A percentile compares a stretch with the other conserved stretches of the same genome.
Evolutionary conservation across 2,329 filamentous ascomycete genomes (phyloP).

Genomic region (Delphinella strobiligena): DNA sequence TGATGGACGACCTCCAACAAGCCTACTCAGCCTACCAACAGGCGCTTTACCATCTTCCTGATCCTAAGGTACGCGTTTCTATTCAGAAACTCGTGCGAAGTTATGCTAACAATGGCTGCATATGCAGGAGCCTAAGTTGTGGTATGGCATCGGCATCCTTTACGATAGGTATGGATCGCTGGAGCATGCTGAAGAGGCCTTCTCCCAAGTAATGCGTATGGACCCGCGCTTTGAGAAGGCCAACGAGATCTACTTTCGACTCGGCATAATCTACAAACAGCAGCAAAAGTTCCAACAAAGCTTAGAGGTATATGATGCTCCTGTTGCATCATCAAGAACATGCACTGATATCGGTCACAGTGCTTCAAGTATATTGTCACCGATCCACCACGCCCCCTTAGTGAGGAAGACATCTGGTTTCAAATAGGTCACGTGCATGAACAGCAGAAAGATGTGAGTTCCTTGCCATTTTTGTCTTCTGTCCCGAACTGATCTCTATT

Average conservation of each 20-base stretch:
- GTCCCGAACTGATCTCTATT: slow-evolving; percentile 16
- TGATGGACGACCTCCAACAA: slow-evolving; percentile 97
- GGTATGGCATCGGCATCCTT: slow-evolving; percentile 96
- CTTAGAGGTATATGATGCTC: slow-evolving; percentile 56
- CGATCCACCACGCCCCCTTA: slow-evolving; percentile 81
- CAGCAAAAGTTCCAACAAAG: slow-evolving; percentile 89
- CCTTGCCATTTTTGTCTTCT: not conserved
- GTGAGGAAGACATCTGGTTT: slow-evolving; percentile 98
- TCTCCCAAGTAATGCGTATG: slow-evolving; percentile 98
- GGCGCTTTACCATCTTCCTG: slow-evolving; percentile 80
- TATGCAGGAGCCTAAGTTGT: slow-evolving; percentile 80
- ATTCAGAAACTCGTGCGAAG: not conserved
- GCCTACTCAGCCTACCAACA: slow-evolving; percentile 96
- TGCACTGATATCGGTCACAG: slow-evolving; percentile 34
- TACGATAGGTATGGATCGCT: slow-evolving; percentile 94
- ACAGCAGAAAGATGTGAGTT: slow-evolving; percentile 90
- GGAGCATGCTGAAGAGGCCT: slow-evolving; percentile 94
- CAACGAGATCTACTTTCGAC: slow-evolving; percentile 95
- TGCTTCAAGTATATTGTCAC: slow-evolving; percentile 98
- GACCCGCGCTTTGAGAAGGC: slow-evolving; percentile 96
- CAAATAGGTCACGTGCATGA: slow-evolving; percentile 98
- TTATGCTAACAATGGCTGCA: not conserved
- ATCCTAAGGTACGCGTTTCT: slow-evolving; percentile 62
- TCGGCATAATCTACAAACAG: slow-evolving; percentile 99
- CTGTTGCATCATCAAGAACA: slow-evolving; percentile 4